Conservation (phyloP, 768 basidiomycete genomes). For the Scleroderma citrinum region DNA sequence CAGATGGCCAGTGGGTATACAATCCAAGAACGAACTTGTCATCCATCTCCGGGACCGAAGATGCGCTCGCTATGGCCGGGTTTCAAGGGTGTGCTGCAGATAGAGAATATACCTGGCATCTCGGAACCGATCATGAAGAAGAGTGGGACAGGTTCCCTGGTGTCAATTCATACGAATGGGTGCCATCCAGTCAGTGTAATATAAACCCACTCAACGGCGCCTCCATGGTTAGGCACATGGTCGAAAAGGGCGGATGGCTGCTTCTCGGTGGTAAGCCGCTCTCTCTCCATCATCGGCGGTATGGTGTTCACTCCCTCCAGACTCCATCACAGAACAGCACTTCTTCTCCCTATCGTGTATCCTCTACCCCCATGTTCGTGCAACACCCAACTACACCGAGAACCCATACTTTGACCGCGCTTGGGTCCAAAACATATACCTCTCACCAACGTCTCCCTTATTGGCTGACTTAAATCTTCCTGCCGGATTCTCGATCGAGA, state of each 20-base stretch:
- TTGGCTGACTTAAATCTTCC: slow-evolving; percentile 38
- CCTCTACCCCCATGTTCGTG: slow-evolving; percentile 60
- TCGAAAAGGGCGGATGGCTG: slow-evolving; percentile 67
- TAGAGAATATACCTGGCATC: slow-evolving; percentile 59
- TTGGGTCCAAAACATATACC: slow-evolving; percentile 61
- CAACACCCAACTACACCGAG: slow-evolving; percentile 54
- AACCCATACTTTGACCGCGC: slow-evolving; percentile 54
- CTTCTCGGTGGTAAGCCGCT: slow-evolving; percentile 48
- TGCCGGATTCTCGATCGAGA: slow-evolving; percentile 44
- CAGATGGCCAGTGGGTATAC: slow-evolving; percentile 37
- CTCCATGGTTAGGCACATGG: slow-evolving; percentile 48
- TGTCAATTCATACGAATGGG: slow-evolving; percentile 50
- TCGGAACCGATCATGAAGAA: slow-evolving; percentile 44
- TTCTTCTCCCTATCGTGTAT: slow-evolving; percentile 69
- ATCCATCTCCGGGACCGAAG: slow-evolving; percentile 33
- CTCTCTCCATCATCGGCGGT: background rate
- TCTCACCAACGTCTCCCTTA: slow-evolving; percentile 44
- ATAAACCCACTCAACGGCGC: slow-evolving; percentile 36
- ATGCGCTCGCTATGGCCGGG: slow-evolving; percentile 49
- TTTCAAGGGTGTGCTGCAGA: slow-evolving; percentile 58
- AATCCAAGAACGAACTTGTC: slow-evolving; percentile 30
- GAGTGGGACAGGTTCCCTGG: slow-evolving; percentile 49
- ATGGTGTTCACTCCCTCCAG: slow-evolving; percentile 24
- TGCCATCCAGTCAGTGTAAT: slow-evolving; percentile 40
- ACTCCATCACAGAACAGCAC: slow-evolving; percentile 67